Conservation (phyloP, 495 filamentous ascomycete species). For the Aspergillus asperescens region DNA sequence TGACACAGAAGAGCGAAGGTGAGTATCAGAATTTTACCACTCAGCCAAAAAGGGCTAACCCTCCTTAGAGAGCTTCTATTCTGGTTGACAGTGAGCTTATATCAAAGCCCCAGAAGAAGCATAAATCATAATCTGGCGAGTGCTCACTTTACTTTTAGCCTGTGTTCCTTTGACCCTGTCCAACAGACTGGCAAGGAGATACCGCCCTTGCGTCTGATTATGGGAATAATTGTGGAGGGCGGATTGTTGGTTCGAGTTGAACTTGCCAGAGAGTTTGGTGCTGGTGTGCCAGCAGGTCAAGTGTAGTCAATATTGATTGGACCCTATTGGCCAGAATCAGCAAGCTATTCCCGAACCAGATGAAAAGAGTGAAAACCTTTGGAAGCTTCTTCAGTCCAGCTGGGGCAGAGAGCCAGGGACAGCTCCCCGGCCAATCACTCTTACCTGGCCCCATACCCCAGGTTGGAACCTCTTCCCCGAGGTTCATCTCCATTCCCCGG, state of each 20-base stretch:
- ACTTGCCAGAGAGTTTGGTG: not conserved
- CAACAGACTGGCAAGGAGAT: too few relatives aligned
- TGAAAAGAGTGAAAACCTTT: not conserved
- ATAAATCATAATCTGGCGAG: not conserved
- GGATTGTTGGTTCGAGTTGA: too few relatives aligned
- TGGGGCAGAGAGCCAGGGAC: not conserved
- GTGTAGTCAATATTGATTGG: conserved; percentile 1
- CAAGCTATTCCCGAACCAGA: not conserved
- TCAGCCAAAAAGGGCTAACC: too few relatives aligned
- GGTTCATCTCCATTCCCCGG: not conserved
- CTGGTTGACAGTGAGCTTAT: too few relatives aligned
- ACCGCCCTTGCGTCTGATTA: too few relatives aligned
- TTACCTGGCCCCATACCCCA: not conserved
- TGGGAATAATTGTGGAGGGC: too few relatives aligned
- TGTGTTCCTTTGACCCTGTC: too few relatives aligned
- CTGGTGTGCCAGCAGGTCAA: too few relatives aligned
- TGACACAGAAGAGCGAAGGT: not conserved
- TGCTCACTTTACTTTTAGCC: too few relatives aligned
- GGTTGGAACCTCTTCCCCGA: not conserved
- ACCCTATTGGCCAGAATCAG: not conserved
- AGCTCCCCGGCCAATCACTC: not conserved
- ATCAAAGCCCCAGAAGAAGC: too few relatives aligned
- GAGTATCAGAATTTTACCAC: not conserved
- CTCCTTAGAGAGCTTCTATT: too few relatives aligned
- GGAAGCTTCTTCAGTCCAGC: not conserved